Base-by-base conservation (phyloP, 2,329 filamentous ascomycete species). In the Cordyceps cateniannulata region DNA sequence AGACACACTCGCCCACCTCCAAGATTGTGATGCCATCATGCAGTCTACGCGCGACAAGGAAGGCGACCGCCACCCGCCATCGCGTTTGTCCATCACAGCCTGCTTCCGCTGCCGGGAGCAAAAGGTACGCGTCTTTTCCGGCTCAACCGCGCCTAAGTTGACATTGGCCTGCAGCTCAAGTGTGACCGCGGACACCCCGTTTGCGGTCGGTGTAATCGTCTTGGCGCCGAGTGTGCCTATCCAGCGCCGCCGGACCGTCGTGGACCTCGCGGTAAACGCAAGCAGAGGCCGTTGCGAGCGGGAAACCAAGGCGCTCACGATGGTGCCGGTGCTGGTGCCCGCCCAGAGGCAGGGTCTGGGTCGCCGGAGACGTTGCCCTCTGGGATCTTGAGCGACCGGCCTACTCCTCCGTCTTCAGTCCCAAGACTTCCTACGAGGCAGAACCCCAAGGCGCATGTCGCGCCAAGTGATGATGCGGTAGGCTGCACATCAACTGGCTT, bases 81-180 rank as follows among this genome's bases (percentile, higher is more conserved):
- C 42, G 53, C 53, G 18, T 35, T 47, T 16, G 35, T 47, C 53
- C 1, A 16, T 24, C 3, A 57, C 54, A 20, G 54, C 54, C 20
- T 57, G 54, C n/a, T 57, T 38, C 3, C 54, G 54, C 29, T 57
- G 54, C n/a, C 54, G 54, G 25, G 42, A 48, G 14, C 54, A 57
- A 49, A 57, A 57, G 54, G 54, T 38, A 48, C 24, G 27, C n/a
- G 14, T 35, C 20, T 10, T 24, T 14, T 20, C 42, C 42, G 1
- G 10, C 18, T 9, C 9, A 3, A 4, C 22, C 7, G 22, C 12
- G 6, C 18, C 9, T 27, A n/a, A 22, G 18, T 16, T 27, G 16
- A 44, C 32, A 54, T 7, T 27, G 7, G n/a, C 16, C 9, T 14
- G 44, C 42, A 57, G 54, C 42, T 57, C 10, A 57, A 57, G 29